Base-by-base conservation (phyloP, 1,284 basidiomycete species). In the Boletus semigastroideus region DNA sequence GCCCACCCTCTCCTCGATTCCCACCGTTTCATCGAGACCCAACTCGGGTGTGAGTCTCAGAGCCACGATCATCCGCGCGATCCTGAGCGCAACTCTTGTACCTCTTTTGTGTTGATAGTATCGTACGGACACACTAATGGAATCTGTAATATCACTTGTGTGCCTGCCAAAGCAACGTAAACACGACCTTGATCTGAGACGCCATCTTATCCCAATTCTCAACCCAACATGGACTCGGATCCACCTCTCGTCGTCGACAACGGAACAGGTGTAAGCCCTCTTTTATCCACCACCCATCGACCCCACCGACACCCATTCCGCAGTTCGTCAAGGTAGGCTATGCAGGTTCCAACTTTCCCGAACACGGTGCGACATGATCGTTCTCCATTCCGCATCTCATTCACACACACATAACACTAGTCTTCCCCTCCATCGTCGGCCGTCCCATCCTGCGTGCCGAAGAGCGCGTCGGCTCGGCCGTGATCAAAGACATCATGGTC, bases 311-410 rank as follows among this genome's bases (percentile, higher is more conserved):
- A 14, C 41, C 7, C 39, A 40, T 27, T 36, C 39, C 50, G 55
- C 72, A 96, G 92, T 97, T 96, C 69, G 96, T 99, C 66, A 99
- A 98, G 82, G 94, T 96, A 43, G 96, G 96, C 53, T 99, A 93
- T 70, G 95, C 94, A 53, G 97, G 94, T 57, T 94, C 92, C 62
- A 97, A 99, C 79, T 99, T 99, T 72, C 97, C 97, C 55, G 93
- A 96, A 75, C 89, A 97, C 83, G 93, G 92, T 92, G 65, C 64
- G 81, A 61, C 30, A 22, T 42, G 33, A 31, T 25, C 19, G 16
- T 22, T 16, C 6, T 20, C 19, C n/a, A 10, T n/a, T n/a, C 30
- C 17, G 16, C 53, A 20, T 37, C 28, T 27, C 49, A 53, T 49
- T 39, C 36, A 38, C 22, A 40, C 33, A 19, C 44, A 44, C 31